phyloP scores from a whole-genome alignment of 1,284 basidiomycete genomes.

The Naganishia sp. region DNA sequence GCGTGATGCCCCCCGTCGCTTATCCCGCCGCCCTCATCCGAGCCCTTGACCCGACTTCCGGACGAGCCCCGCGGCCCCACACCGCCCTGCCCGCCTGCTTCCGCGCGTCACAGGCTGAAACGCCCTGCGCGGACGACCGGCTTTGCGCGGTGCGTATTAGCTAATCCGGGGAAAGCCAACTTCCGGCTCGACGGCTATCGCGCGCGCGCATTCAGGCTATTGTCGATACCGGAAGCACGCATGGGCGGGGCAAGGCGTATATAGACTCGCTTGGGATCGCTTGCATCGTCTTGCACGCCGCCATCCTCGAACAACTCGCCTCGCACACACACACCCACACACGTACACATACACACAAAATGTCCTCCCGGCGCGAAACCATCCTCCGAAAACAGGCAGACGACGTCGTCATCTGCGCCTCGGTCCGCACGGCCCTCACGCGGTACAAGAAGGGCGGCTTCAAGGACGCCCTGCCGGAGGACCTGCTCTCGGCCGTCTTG shows the following conservation, averaged over 20 bases:
- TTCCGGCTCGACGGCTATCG: neutral
- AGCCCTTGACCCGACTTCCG: too few species aligned
- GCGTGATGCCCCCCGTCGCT: too few species aligned
- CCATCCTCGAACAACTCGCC: too few species aligned
- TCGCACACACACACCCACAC: too few species aligned
- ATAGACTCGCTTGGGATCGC: neutral
- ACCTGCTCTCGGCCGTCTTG: constrained; percentile 80
- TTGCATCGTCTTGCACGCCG: neutral
- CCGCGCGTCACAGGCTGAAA: neutral
- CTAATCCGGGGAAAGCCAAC: neutral
- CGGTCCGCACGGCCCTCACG: constrained; percentile 80
- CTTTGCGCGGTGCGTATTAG: constrained; percentile 6
- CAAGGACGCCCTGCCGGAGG: constrained; percentile 88
- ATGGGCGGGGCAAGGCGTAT: neutral
- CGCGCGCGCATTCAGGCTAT: neutral
- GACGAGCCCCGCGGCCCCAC: neutral
- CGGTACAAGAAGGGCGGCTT: constrained; percentile 91
- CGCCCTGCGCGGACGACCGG: constrained; percentile 5
- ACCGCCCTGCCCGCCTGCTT: neutral
- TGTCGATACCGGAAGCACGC: neutral
- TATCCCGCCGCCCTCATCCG: too few species aligned
- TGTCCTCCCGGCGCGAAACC: constrained; percentile 52
- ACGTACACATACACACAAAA: constrained; percentile 5
- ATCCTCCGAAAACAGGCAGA: constrained; percentile 61
- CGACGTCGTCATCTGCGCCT: constrained; percentile 83